Conservation (phyloP, 306 rosid genomes). For the Lupinus albus region DNA sequence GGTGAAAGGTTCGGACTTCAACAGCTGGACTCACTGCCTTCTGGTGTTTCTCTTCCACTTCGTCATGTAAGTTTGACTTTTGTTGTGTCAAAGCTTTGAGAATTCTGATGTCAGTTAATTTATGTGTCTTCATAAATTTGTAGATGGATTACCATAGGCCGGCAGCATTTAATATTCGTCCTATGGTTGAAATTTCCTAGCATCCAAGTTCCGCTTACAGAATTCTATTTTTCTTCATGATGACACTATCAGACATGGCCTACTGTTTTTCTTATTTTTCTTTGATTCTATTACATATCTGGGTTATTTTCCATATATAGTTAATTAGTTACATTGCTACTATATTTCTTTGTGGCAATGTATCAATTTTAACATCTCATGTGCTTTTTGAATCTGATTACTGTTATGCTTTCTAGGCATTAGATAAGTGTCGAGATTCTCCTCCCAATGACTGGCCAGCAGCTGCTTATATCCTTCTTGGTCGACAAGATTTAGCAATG, state of each 20-base stretch:
- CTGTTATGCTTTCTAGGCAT: constrained; percentile 67
- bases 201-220: constrained; percentile 6
- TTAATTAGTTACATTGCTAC: too few species aligned
- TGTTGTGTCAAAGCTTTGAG: neutral
- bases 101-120: constrained; percentile 22
- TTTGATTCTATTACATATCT: constrained; percentile 5
- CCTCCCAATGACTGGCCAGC: constrained; percentile 97
- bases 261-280: constrained; percentile 14
- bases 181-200: constrained; percentile 17
- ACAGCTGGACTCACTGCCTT: constrained; percentile 91
- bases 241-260: constrained; percentile 33
- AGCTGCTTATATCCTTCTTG: constrained; percentile 94
- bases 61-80: constrained; percentile 72
- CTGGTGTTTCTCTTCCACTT: constrained; percentile 90
- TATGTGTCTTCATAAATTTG: constrained; percentile 17
- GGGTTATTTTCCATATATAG: neutral
- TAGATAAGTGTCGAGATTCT: constrained; percentile 93
- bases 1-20: constrained; percentile 95
- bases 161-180: constrained; percentile 2
- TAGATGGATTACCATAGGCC: constrained; percentile 13
- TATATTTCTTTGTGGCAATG: too few species aligned
- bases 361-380: constrained; percentile 9
- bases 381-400: constrained; percentile 26
- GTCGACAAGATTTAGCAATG: constrained; percentile 97
- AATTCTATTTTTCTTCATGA: constrained; percentile 17